Base-by-base conservation (phyloP, 805 yeast species). In the Jamesozyma lodderae region DNA sequence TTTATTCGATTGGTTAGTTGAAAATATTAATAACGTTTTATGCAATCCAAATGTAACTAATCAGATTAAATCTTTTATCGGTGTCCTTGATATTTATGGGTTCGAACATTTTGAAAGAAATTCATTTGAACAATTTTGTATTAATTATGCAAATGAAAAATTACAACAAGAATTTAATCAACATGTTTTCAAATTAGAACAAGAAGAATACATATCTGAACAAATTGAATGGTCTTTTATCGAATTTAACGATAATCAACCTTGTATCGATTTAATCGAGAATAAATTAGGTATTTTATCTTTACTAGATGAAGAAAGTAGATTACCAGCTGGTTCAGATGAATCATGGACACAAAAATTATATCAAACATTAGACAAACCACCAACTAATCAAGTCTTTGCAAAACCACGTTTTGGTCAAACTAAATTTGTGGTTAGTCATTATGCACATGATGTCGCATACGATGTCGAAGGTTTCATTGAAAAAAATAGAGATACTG, bases 61-160 rank as follows among this genome's bases (percentile, higher is more conserved):
- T 18, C 63, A 77, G 26, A 71, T 80, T 38, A 64, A 71, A 33
- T 73, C 85, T 1, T 92, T 90, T 52, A 90, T 90, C 53, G 98
- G 98, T 60, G 97, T 90, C 22, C 72, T 90, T 52, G 98, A 90
- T 79, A 90, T 90, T 51, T 90, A 90, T 57, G 98, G 98, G 18
- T 90, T 90, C 60, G 98, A 90, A 63, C 96, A 90, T 63, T 90
- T 90, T 59, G 88, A 85, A 49, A 79, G 75, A 53, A 90, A 90
- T 64, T 87, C 96, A 7, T 90, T 90, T 55, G 98, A 90, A 64
- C 98, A 90, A 63, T 90, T 90, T 63, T 90, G 98, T 68, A 88
- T 88, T 64, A 88, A 88, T 61, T 88, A 88, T 60, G 96, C 96
- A 32, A 88, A 88, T 63, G 98, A 90, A 67, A 90, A 90, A 64